Conservation (phyloP, 768 basidiomycete species). For the Calocybe gangraenosa region DNA sequence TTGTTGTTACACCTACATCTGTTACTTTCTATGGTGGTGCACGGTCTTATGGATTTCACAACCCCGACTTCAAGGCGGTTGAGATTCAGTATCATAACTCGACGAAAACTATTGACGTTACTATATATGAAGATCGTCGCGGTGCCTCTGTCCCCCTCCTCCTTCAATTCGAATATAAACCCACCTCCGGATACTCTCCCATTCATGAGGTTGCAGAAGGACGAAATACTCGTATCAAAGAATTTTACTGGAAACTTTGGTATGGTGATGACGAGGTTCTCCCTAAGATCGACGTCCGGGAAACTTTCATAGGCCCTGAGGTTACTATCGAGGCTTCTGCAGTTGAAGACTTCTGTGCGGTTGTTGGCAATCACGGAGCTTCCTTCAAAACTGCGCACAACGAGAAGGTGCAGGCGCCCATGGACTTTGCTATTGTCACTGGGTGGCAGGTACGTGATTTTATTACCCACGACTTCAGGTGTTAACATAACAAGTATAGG, state of each 20-base stretch:
- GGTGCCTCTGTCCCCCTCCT: constrained; percentile 73
- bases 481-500: constrained; percentile 40
- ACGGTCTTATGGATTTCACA: constrained; percentile 75
- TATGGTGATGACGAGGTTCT: constrained; percentile 82
- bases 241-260: constrained; percentile 99
- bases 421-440: constrained; percentile 98
- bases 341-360: constrained; percentile 86
- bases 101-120: constrained; percentile 60
- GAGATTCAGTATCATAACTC: constrained; percentile 59
- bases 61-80: constrained; percentile 75
- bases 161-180: constrained; percentile 83
- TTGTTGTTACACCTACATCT: constrained; percentile 61
- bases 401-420: constrained; percentile 77
- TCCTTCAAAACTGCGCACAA: constrained; percentile 79
- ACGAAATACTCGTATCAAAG: constrained; percentile 88
- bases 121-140: constrained; percentile 79
- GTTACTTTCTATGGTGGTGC: constrained; percentile 73
- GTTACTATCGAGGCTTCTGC: constrained; percentile 72
- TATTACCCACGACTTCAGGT: not conserved
- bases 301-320: constrained; percentile 84
- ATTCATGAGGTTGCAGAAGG: constrained; percentile 86
- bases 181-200: constrained; percentile 83
- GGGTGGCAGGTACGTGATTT: constrained; percentile 85
- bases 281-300: constrained; percentile 74
- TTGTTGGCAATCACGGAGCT: constrained; percentile 92